Evolutionary conservation across 495 filamentous ascomycete genomes (phyloP), one percentile per base, ranked within the genome.

Genomic region (Amorphotheca resinae): DNA sequence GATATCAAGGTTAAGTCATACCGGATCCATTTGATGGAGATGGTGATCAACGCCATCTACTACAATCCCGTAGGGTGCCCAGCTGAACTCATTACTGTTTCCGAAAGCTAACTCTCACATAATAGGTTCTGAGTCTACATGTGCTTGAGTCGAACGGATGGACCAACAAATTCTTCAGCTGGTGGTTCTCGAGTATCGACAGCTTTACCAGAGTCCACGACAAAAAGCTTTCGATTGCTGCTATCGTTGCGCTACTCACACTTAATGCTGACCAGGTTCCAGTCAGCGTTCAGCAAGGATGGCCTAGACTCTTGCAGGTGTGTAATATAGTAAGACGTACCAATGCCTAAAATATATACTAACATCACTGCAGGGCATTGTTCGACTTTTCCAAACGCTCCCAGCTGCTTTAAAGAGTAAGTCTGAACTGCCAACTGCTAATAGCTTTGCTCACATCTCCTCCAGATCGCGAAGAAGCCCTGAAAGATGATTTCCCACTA

Each of bases 151-250:
- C 70, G n/a, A 86, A 89, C 42, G 79, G 75, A 43, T 95, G 85
- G 88, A 98, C 91, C n/a, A 96, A 96, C 63, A 95, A 93, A 64
- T 96, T 98, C 63, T 98, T 98, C 73, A 91, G 81, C 61, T 67
- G 87, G 23, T 98, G 91, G 91, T 98, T 98, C 62, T 81, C 84
- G 22, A 95, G 77, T 60, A 98, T 98, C 62, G 84, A 94, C 46
- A 80, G 76, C 59, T 95, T 98, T 65, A 79, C 77, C 41, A 71
- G 91, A 12, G 91, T 98, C 9, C 91, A 98, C 56, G 91, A 98
- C 66, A 98, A 98, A 74, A 96, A 93, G 67, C 67, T 98, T 25
- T 94, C 85, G 23, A 95, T 98, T 59, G 80, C 87, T 28, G 91
- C 87, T 14, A 98, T 98, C 52, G 77, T 82, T 49, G 69, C 84